Conservation (phyloP, 352 stramenopile genomes). For the Phytopythium ostracodes region DNA sequence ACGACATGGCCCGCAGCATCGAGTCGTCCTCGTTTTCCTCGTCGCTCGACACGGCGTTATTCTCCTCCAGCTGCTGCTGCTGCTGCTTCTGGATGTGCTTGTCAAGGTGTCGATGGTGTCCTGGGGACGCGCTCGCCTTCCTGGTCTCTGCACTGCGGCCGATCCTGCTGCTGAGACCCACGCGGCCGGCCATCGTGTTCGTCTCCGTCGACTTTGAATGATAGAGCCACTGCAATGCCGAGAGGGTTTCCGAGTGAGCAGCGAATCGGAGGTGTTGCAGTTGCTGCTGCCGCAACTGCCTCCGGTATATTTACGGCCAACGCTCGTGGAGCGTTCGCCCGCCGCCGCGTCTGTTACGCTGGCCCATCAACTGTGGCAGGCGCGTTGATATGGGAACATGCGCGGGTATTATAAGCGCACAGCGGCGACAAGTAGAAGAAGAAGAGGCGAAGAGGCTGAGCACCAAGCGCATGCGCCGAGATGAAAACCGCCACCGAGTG, state of each 20-base stretch:
- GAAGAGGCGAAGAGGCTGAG: neutral
- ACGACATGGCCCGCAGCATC: constrained; percentile 23
- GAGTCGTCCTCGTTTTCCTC: constrained; percentile 11
- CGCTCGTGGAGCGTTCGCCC: neutral
- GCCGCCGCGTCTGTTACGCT: too few relatives aligned
- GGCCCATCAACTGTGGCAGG: too few relatives aligned
- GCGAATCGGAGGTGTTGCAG: neutral
- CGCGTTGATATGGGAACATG: too few relatives aligned
- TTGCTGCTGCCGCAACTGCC: neutral
- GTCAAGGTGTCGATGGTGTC: too few relatives aligned
- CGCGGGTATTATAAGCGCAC: too few relatives aligned
- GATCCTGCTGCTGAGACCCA: neutral
- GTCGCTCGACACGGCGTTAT: neutral
- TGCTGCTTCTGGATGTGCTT: neutral
- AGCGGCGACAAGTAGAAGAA: neutral
- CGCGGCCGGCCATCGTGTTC: neutral
- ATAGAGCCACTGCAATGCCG: neutral
- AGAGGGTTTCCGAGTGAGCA: neutral
- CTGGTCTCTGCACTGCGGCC: neutral
- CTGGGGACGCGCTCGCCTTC: too few relatives aligned
- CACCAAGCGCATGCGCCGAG: too few relatives aligned
- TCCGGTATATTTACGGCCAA: neutral
- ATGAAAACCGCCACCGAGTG: neutral
- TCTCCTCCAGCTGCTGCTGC: neutral
- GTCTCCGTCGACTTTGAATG: neutral